A percentile compares a stretch with the other conserved stretches of the same genome.
These are phyloP conservation scores for Penicillium dipodomyicola DNA, from an alignment of 495 filamentous ascomycete genomes.

Conservation along the genomic window DNA sequence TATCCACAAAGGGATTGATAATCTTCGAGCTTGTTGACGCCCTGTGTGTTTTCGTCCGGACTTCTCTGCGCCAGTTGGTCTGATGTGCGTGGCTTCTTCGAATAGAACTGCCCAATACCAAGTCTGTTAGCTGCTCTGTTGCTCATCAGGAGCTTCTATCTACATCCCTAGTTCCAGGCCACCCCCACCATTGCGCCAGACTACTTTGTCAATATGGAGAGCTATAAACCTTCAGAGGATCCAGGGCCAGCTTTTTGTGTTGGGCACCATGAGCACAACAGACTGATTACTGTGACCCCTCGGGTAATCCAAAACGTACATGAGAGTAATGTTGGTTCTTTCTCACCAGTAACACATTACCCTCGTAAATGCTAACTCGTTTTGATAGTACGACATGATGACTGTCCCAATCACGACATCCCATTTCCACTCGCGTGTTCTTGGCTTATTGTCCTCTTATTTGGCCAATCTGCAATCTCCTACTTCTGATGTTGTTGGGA, in stretches of 20 bases:
- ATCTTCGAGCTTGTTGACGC: slow-evolving; percentile 15
- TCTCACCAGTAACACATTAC: not conserved
- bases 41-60: not conserved
- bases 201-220: slow-evolving; percentile 39
- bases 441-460: slow-evolving; percentile 59
- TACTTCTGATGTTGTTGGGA: slow-evolving; percentile 33
- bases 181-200: slow-evolving; percentile 14
- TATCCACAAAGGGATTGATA: slow-evolving; percentile 31
- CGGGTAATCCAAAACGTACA: slow-evolving; percentile 66
- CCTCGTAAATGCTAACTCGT: slow-evolving; percentile 13
- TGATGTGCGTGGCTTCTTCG: not conserved
- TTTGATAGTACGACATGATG: slow-evolving; percentile 81
- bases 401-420: slow-evolving; percentile 84
- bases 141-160: slow-evolving; percentile 3
- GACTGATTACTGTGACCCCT: slow-evolving; percentile 58
- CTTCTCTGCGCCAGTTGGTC: not conserved
- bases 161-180: slow-evolving; percentile 13
- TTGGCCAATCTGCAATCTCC: slow-evolving; percentile 40
- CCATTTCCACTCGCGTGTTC: slow-evolving; percentile 75
- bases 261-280: slow-evolving; percentile 76
- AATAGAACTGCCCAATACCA: not conserved
- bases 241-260: slow-evolving; percentile 68
- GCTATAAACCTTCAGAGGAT: slow-evolving; percentile 49
- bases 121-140: not conserved
- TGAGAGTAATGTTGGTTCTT: slow-evolving; percentile 48